Evolutionary conservation across 75 land plant genomes (phyloP).

Genomic region (Picea sitchensis): DNA sequence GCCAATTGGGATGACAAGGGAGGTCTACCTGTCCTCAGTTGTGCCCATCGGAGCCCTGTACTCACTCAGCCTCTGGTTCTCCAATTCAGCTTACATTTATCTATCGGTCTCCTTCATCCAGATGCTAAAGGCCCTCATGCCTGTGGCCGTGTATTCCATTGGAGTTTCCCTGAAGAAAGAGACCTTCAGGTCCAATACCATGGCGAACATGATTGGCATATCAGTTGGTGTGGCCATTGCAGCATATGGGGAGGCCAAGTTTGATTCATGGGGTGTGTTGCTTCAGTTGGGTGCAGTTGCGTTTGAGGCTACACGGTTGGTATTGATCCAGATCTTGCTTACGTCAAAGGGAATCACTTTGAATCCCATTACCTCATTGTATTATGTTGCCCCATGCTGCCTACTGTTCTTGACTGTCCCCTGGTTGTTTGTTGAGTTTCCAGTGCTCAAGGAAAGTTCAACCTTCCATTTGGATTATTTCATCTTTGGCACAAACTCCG

Average conservation of each 20-base stretch:
- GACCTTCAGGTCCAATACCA: conserved; percentile 46
- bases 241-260: conserved; percentile 92
- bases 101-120: conserved; percentile 98
- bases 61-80: conserved; percentile 89
- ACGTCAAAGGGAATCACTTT: conserved; percentile 84
- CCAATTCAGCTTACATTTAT: conserved; percentile 95
- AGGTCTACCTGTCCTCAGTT: conserved; percentile 75
- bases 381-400: conserved; percentile 96
- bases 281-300: conserved; percentile 84
- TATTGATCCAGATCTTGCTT: conserved; percentile 88
- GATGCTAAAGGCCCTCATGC: conserved; percentile 99
- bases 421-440: conserved; percentile 82
- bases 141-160: conserved; percentile 89
- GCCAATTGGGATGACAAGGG: conserved; percentile 69
- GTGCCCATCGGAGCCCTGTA: conserved; percentile 96
- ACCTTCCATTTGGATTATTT: conserved; percentile 61
- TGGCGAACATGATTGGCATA: conserved; percentile 87
- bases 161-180: conserved; percentile 74
- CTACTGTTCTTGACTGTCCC: conserved; percentile 75
- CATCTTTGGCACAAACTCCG: conserved; percentile 74
- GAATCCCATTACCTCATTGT: conserved; percentile 91
- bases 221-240: conserved; percentile 90
- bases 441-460: conserved; percentile 45
- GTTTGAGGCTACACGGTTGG: conserved; percentile 89
- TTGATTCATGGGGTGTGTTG: conserved; percentile 67